Percentiles rank a stretch among this genome's conserved stretches.
phyloP scores from a whole-genome alignment of 495 filamentous ascomycete species.

The Aspergillus affinis region DNA sequence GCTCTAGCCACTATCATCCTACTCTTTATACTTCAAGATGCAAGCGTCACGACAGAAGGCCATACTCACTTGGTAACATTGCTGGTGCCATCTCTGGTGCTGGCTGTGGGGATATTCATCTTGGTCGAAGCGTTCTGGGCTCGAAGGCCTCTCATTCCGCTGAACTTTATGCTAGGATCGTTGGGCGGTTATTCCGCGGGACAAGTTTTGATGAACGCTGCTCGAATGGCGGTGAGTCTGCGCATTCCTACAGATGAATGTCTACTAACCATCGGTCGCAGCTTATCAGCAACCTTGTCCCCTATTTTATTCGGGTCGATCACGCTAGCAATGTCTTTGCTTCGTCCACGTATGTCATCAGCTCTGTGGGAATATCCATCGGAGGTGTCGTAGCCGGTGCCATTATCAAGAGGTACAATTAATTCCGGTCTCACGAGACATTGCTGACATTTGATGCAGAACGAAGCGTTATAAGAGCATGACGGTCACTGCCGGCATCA shows the following conservation, averaged over 20 bases:
- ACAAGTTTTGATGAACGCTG: slow-evolving; percentile 12
- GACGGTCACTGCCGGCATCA: slow-evolving; percentile 17
- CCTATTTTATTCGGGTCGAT: slow-evolving; percentile 25
- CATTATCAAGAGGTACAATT: slow-evolving; percentile 28
- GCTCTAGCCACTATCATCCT: slow-evolving; percentile 9
- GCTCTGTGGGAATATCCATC: slow-evolving; percentile 19
- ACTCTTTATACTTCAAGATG: slow-evolving; percentile 11
- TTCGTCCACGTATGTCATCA: slow-evolving; percentile 12
- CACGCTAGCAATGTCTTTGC: slow-evolving; percentile 16
- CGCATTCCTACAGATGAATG: neutral
- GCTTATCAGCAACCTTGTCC: slow-evolving; percentile 14
- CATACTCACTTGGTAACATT: neutral
- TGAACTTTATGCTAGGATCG: slow-evolving; percentile 19
- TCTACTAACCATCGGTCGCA: slow-evolving; percentile 4
- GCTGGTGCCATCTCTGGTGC: slow-evolving; percentile 7
- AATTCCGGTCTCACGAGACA: neutral
- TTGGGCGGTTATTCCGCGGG: slow-evolving; percentile 16
- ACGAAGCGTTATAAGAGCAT: slow-evolving; percentile 28
- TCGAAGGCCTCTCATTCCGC: slow-evolving; percentile 25
- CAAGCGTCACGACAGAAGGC: neutral
- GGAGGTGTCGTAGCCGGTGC: slow-evolving; percentile 24
- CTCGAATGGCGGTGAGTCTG: slow-evolving; percentile 14
- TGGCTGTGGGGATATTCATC: slow-evolving; percentile 19
- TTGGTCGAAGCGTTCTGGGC: slow-evolving; percentile 23
- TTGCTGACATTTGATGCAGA: slow-evolving; percentile 8